Base-by-base conservation (phyloP, 1,284 basidiomycete genomes). In the Rhodotorula sp. region DNA sequence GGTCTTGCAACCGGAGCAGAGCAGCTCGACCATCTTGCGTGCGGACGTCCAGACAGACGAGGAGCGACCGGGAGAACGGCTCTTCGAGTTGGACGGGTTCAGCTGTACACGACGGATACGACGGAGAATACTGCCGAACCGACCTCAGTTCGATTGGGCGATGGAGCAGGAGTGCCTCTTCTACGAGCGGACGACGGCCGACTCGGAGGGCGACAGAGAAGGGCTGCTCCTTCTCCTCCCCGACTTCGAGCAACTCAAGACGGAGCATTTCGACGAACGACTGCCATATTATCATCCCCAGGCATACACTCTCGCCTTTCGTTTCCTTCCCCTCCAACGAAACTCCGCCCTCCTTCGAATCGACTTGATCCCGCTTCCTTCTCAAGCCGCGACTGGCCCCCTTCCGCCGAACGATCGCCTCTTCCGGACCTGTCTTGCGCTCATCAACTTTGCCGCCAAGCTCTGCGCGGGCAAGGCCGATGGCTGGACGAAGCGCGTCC, bases 401-500 rank as follows among this genome's bases (percentile, higher is more conserved):
- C 81, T 85, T 0, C 81, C 60, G 30, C 51, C 68, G 4, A 67
- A 81, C 0, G 86, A 87, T 70, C 83, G 92, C 6, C 83, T 95
- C 0, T 89, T 90, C 73, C 86, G 92, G 27, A 96, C 92, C 0
- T 89, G 87, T 48, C 82, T 92, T 8, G 85, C 88, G 0, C 85
- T 98, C 13, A 84, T 97, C 17, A 90, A 93, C 68, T 87, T 89
- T 0, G 79, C 94, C 27, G 89, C 92, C 79, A 86, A 90, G 56
- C 92, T 96, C 77, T 89, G 90, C 17, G 91, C 88, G 86, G 94
- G 94, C 9, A 85, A 86, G 4, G 77, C 88, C 73, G 88, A 87
- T 2, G 86, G 89, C 59, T 97, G 96, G 81, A 85, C 87, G 79
- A 97, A 97, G 79, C 86, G 93, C 2, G 89, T 94, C 1, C 78